phyloP scores from a whole-genome alignment of 768 basidiomycete species.

The Postia placenta region DNA sequence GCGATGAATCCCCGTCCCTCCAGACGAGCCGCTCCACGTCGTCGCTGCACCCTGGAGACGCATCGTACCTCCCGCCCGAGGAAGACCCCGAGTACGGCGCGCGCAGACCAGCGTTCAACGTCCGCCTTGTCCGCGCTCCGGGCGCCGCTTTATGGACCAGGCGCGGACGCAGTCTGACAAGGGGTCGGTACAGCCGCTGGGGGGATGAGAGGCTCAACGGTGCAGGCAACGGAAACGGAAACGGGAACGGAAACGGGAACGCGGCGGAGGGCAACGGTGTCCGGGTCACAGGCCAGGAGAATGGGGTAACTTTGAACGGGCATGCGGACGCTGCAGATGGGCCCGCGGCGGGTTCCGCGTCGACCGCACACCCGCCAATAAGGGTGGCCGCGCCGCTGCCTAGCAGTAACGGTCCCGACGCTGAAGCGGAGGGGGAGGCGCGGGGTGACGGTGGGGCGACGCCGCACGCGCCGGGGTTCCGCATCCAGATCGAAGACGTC shows the following conservation, averaged over 20 bases:
- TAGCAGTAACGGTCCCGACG: not conserved
- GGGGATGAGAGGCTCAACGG: constrained; percentile 9
- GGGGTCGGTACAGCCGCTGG: constrained; percentile 16
- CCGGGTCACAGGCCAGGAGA: not conserved
- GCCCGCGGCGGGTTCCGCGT: not conserved
- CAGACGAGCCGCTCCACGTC: constrained; percentile 24
- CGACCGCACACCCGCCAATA: not conserved
- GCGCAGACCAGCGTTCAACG: constrained; percentile 22
- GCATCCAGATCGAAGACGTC: constrained; percentile 24
- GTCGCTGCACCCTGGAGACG: constrained; percentile 26
- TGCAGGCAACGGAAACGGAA: constrained; percentile 2
- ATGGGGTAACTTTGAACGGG: not conserved
- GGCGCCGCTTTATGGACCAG: constrained; percentile 13
- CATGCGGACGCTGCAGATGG: not conserved
- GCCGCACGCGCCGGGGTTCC: constrained; percentile 5
- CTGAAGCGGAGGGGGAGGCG: constrained; percentile 1
- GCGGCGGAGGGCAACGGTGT: not conserved
- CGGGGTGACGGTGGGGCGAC: not conserved
- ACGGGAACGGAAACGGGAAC: not conserved
- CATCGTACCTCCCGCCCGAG: constrained; percentile 24
- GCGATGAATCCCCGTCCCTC: constrained; percentile 24
- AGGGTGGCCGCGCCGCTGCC: not conserved
- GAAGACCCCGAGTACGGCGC: constrained; percentile 15
- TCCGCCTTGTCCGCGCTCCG: constrained; percentile 22
- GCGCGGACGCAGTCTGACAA: constrained; percentile 9